These are phyloP conservation scores for Cadophora luteo-olivacea DNA, from an alignment of 2,329 filamentous ascomycete genomes.

Conservation along the genomic window DNA sequence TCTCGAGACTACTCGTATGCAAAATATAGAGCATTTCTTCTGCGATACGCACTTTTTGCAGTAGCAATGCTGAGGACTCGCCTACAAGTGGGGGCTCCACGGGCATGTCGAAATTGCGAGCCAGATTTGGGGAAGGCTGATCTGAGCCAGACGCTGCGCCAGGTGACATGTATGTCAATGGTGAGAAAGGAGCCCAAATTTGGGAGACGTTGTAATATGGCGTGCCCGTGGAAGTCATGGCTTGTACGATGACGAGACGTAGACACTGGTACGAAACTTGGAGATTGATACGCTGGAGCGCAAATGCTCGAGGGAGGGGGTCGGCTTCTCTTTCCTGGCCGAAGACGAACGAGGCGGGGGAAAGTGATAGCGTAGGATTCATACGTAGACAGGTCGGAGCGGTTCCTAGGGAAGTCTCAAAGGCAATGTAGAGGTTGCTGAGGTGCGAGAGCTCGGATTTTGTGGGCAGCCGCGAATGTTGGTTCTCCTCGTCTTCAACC, in stretches of 20 bases:
- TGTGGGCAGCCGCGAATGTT: neutral
- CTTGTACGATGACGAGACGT: constrained; percentile 11
- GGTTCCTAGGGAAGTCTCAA: constrained; percentile 12
- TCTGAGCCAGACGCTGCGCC: neutral
- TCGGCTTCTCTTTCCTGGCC: neutral
- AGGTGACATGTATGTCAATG: neutral
- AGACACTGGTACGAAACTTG: constrained; percentile 15
- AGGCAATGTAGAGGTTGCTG: constrained; percentile 14
- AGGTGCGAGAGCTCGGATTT: constrained; percentile 13
- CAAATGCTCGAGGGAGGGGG: constrained; percentile 7
- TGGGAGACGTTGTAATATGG: neutral
- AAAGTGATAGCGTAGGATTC: neutral
- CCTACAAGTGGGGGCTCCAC: neutral
- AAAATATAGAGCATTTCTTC: constrained; percentile 12
- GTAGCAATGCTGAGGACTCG: neutral
- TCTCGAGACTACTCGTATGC: constrained; percentile 10
- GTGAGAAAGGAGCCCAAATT: neutral
- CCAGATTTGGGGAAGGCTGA: neutral
- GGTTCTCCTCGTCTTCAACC: neutral
- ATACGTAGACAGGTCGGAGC: constrained; percentile 10
- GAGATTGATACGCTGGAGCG: constrained; percentile 9
- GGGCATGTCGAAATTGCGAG: neutral
- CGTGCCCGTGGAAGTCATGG: neutral
- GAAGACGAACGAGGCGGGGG: neutral
- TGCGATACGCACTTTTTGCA: constrained; percentile 11